phyloP scores from a whole-genome alignment of 805 yeast genomes.

The Hanseniaspora guilliermondii region DNA sequence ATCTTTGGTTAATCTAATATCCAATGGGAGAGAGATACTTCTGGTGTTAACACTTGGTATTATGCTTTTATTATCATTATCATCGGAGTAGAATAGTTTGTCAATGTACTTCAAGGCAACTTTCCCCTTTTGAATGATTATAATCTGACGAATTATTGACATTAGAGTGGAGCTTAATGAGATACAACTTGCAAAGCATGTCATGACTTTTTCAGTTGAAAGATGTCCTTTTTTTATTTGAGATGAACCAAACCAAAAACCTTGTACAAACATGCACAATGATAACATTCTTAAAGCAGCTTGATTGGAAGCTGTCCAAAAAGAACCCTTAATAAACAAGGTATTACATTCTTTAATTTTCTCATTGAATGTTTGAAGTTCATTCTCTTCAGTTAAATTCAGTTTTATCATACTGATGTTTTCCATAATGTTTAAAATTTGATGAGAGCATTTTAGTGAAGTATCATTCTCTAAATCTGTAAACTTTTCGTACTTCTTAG shows the following conservation, averaged over 20 bases:
- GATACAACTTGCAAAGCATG: slow-evolving; percentile 74
- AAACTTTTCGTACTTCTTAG: slow-evolving; percentile 38
- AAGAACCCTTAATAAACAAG: slow-evolving; percentile 35
- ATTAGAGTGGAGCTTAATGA: slow-evolving; percentile 53
- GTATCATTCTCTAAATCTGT: slow-evolving; percentile 45
- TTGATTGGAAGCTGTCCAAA: slow-evolving; percentile 34
- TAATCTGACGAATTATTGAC: slow-evolving; percentile 42
- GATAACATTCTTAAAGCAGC: slow-evolving; percentile 46
- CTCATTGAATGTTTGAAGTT: slow-evolving; percentile 33
- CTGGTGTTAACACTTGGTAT: background rate
- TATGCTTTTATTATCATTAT: background rate
- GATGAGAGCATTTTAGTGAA: slow-evolving; percentile 45
- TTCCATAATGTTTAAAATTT: slow-evolving; percentile 57
- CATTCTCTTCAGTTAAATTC: slow-evolving; percentile 44
- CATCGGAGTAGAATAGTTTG: slow-evolving; percentile 26
- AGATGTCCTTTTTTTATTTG: slow-evolving; percentile 43
- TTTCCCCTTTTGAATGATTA: slow-evolving; percentile 55
- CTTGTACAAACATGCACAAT: slow-evolving; percentile 73
- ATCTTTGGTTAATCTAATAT: background rate
- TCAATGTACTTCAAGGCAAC: slow-evolving; percentile 49
- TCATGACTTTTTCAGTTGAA: slow-evolving; percentile 52
- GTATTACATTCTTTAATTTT: slow-evolving; percentile 25
- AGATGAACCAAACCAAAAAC: slow-evolving; percentile 79
- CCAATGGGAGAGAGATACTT: background rate
- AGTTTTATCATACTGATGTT: slow-evolving; percentile 50